A percentile compares a stretch with the other conserved stretches of the same genome.
Evolutionary conservation across 2,329 filamentous ascomycete genomes (phyloP).

Genomic region (Calonectria honghensis): DNA sequence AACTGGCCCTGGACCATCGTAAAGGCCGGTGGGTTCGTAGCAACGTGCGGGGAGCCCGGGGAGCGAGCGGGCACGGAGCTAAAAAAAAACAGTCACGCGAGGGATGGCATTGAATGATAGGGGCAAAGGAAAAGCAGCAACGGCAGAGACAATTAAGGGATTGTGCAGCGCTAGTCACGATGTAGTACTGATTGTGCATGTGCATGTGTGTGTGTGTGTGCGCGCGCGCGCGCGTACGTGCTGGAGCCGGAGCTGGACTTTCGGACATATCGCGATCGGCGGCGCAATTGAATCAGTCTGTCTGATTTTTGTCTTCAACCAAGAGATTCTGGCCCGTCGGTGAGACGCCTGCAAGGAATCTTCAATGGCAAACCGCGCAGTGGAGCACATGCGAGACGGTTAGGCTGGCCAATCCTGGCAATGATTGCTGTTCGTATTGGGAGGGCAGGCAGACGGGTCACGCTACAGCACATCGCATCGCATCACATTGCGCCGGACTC

Average conservation of each 20-base stretch:
- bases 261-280: slow-evolving; percentile 19
- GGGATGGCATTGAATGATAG: slow-evolving; percentile 17
- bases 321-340: neutral
- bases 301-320: slow-evolving; percentile 6
- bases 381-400: neutral
- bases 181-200: neutral
- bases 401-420: slow-evolving; percentile 3
- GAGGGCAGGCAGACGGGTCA: neutral
- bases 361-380: slow-evolving; percentile 17
- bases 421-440: slow-evolving; percentile 4
- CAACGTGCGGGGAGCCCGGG: slow-evolving; percentile 19
- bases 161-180: neutral
- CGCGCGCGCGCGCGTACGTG: neutral
- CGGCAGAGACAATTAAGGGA: neutral
- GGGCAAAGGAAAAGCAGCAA: slow-evolving; percentile 1
- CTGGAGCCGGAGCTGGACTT: neutral
- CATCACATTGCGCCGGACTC: slow-evolving; percentile 17
- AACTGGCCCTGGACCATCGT: neutral
- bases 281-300: slow-evolving; percentile 8
- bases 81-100: slow-evolving; percentile 7
- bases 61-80: neutral
- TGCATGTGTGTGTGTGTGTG: too few species aligned
- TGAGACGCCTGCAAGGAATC: neutral
- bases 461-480: neutral
- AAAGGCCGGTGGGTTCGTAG: slow-evolving; percentile 15